Evolutionary conservation across 768 basidiomycete genomes (phyloP), one percentile per base, ranked within the genome.

Genomic region (Macrolepiota dolichaula): DNA sequence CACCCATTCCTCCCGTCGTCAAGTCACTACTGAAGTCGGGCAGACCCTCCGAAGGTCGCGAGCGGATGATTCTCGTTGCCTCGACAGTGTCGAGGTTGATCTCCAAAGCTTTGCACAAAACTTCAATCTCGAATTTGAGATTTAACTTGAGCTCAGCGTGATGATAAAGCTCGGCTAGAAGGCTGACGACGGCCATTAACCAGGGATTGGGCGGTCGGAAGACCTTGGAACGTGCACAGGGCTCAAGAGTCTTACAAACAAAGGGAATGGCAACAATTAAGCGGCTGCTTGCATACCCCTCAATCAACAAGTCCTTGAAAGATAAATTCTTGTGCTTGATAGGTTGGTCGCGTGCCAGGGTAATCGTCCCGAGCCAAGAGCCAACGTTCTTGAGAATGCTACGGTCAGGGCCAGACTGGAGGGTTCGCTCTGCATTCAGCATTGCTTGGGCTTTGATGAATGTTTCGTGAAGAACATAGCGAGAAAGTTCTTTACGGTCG

Each of bases 151-250:
- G 81, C 67, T 98, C 96, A 4, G 94, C 96, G 68, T 89, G 96
- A 71, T 96, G 92, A 73, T 99, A 98, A n/a, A 99, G 83, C 72
- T 99, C 97, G 47, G 87, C 92, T 49, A 98, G 84, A 46, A 98
- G 80, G 65, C 90, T 86, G 67, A 98, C 80, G 64, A 99, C 92
- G 0, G 92, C 96, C 90, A 98, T 96, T 53, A 99, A 76, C 97
- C 97, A 99, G 1, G 97, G 97, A 72, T 98, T 99, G 25, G 97
- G 97, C 19, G 94, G 91, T 68, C 84, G 89, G 85, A 99, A 99
- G 27, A 98, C 91, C 65, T 81, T 88, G 35, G 96, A 98, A 69
- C 89, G 87, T 51, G 88, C 83, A 63, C 93, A 94, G 50, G 92
- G 92, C 71, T 95, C 92, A 50, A 99, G 83, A 1, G 94, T 91